Evolutionary conservation across 169 alveolate species (phyloP).

Genomic region (Hepatocystis sp.): DNA sequence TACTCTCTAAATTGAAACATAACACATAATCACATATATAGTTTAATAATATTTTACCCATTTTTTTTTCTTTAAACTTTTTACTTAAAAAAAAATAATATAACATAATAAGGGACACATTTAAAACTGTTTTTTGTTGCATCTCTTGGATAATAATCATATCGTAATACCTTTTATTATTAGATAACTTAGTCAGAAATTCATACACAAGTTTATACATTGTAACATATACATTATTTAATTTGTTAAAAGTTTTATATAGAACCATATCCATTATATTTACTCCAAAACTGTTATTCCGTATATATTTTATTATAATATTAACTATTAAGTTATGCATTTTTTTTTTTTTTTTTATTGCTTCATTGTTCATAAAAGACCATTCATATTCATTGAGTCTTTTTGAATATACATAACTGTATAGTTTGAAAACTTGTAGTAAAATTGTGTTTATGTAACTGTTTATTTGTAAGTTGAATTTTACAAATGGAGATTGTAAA

Average conservation of each 20-base stretch:
- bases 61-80: not conserved
- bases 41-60: not conserved
- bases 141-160: conserved; percentile 6
- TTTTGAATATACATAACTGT: conserved; percentile 37
- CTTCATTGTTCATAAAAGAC: conserved; percentile 21
- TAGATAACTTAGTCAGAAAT: not conserved
- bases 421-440: conserved; percentile 37
- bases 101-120: conserved; percentile 27
- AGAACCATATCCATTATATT: conserved; percentile 61
- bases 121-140: conserved; percentile 11
- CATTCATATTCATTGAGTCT: conserved; percentile 12
- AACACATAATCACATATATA: not conserved
- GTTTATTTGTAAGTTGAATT: conserved; percentile 29
- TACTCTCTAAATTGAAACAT: no score
- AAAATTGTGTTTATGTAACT: conserved; percentile 38
- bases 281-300: conserved; percentile 16
- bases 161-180: no score
- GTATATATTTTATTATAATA: conserved; percentile 21
- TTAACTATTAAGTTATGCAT: conserved; percentile 17
- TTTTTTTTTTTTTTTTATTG: conserved; percentile 8
- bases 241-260: conserved; percentile 41
- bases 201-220: conserved; percentile 47
- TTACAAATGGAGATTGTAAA: conserved; percentile 10
- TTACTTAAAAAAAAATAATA: conserved; percentile 37
- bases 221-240: conserved; percentile 42